Evolutionary conservation across 257 asterid species (phyloP).

Genomic region (Solanum ossicruentum): DNA sequence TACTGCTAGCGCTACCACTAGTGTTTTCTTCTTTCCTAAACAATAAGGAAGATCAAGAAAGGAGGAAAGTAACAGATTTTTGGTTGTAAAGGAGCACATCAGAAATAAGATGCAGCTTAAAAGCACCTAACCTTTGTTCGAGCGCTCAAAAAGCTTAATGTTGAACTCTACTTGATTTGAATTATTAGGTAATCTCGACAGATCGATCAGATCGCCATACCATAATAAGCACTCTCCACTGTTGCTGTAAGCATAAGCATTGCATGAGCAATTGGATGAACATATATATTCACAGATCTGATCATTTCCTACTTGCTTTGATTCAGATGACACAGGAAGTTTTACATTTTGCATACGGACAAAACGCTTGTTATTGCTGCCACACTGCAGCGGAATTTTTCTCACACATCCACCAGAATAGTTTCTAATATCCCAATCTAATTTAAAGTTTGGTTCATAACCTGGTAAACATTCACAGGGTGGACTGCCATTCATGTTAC

Average conservation of each 20-base stretch:
- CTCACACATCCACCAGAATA: slow-evolving; percentile 18
- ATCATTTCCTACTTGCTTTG: neutral
- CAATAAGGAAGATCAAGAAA: neutral
- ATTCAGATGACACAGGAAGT: slow-evolving; percentile 9
- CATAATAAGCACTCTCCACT: slow-evolving; percentile 7
- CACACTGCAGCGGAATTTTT: neutral
- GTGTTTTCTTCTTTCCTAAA: slow-evolving; percentile 3
- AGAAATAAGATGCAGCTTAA: neutral
- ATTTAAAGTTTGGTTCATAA: neutral
- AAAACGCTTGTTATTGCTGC: neutral
- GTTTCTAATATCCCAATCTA: neutral
- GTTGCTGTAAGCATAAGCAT: slow-evolving; percentile 6
- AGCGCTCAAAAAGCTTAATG: neutral
- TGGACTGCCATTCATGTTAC: neutral
- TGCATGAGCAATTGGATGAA: slow-evolving; percentile 12
- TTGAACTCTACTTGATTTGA: neutral
- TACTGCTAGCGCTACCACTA: neutral
- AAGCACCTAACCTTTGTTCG: neutral
- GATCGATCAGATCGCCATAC: neutral
- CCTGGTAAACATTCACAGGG: slow-evolving; percentile 8
- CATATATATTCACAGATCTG: slow-evolving; percentile 11
- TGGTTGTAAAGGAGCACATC: neutral
- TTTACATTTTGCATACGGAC: neutral
- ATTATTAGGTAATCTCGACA: neutral
- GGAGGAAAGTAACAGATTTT: neutral